phyloP scores from a whole-genome alignment of 306 rosid species.

The Rubus idaeus region DNA sequence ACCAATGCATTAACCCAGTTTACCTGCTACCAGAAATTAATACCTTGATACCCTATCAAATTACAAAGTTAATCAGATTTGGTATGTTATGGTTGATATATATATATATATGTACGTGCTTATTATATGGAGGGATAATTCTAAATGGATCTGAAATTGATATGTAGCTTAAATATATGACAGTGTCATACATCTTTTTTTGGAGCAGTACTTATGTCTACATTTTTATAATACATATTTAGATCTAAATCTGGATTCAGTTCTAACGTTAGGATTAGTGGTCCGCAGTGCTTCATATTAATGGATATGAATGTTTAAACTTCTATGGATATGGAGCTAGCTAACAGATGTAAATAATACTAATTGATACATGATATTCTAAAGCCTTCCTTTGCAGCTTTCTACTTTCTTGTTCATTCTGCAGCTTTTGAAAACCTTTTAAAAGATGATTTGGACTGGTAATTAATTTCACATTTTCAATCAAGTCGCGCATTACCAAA shows the following conservation, averaged over 20 bases:
- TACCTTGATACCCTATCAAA: background rate
- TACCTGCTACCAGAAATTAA: background rate
- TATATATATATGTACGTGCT: background rate
- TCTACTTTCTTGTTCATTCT: conserved; percentile 23
- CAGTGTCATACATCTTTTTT: background rate
- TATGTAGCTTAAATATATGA: background rate
- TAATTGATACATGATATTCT: background rate
- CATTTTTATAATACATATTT: conserved; percentile 23
- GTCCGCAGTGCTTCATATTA: conserved; percentile 21
- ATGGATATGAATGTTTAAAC: conserved; percentile 24
- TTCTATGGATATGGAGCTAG: background rate
- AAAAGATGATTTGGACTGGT: background rate
- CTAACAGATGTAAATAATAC: background rate
- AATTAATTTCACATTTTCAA: background rate
- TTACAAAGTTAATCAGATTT: background rate
- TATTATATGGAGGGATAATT: background rate
- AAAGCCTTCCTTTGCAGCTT: conserved; percentile 1
- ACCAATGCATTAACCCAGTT: background rate
- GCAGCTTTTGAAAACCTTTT: conserved; percentile 32
- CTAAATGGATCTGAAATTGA: conserved; percentile 8
- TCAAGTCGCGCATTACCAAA: background rate
- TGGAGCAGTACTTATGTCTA: conserved; percentile 5
- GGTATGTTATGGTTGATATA: background rate
- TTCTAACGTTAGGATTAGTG: conserved; percentile 24
- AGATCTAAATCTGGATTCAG: conserved; percentile 39